Base-by-base conservation (phyloP, 257 asterid species). In the Jaltomata sinuosa region DNA sequence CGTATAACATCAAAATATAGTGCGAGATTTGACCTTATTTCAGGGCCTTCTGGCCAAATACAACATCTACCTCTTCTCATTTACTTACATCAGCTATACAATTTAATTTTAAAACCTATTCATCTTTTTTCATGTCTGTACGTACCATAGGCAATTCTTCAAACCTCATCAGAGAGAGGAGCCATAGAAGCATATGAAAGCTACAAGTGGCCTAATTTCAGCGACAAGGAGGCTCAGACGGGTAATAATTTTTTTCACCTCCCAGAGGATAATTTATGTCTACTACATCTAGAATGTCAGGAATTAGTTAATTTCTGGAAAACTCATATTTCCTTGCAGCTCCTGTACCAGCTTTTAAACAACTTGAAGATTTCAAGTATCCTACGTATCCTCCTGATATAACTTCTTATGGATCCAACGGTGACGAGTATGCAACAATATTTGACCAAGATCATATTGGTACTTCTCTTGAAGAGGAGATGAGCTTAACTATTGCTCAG, bases 381-480 rank as follows among this genome's bases (percentile, higher is more conserved):
- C 87, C 83, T 49, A 54, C 82, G 74, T 91, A 86, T 90, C 85
- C 91, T 47, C 81, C 97, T n/a, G 80, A 78, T 34, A 79, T 82
- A 22, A 85, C 79, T 84, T 67, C 88, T 81, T 87, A 85, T 88
- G 91, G 84, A 47, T 80, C 80, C 89, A 86, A 87, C 85, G 86
- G 89, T 52, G 90, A 84, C 53, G 42, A 85, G 74, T 87, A 83
- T 79, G 76, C 89, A 45, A 84, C 94, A 53, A 80, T 92, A 47
- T 92, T 92, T 88, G 90, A 87, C 88, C 94, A 89, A 88, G 93
- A 83, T 81, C 93, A 74, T 62, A 84, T 83, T 85, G 93, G 85
- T 84, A 54, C 84, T 61, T 74, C 94, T 88, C 91, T 85, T 84
- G 94, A 90, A 82, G 90, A 89, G 83, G 87, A 84, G 85, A 79